Evolutionary conservation across 2,329 filamentous ascomycete genomes (phyloP), one percentile per base, ranked within the genome.

Genomic region (Colletotrichum theobromicola): DNA sequence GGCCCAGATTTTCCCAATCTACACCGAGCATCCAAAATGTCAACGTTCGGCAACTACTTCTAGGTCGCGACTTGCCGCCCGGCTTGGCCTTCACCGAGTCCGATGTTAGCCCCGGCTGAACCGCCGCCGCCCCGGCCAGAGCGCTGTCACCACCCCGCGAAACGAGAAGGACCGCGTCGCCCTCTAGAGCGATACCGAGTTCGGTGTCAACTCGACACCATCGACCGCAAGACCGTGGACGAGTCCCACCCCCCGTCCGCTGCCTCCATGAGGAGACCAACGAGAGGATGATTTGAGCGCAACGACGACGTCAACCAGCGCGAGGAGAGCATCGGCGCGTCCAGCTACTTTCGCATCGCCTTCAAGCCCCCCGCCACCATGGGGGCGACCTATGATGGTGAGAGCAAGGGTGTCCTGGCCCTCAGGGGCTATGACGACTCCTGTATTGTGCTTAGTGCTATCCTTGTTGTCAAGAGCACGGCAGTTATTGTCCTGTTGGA

Each of bases 301-400:
- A 96, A 98, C 79, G 94, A 93, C 79, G 90, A 93, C 60, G 96
- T 94, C 86, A 90, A 93, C 70, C 95, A 98, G 79, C 89, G 88
- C 73, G 85, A 95, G 74, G 96, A 98, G 87, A 96, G 94, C 86
- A 98, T 98, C 78, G 97, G 97, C 72, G 94, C 95, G 46, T 93
- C 93, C 74, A 95, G 98, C 86, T 98, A 97, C 89, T 98, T 98
- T 91, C 92, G 94, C 65, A 93, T 98, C 7, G 96, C 92, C 18
- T 98, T 98, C 91, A 98, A 98, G 89, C 94, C 96, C 12, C 93
- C 96, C 4, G 96, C 96, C 34, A 98, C 97, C 4, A 98, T 98
- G 81, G 93, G 94, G 1, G 92, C 93, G 10, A 93, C 91, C 12
- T 98, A 97, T 84, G 93, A 93, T 75, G 93, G 93, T 60, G 86